Conservation (phyloP, 2,329 filamentous ascomycete species). For the Exophiala spinifera region DNA sequence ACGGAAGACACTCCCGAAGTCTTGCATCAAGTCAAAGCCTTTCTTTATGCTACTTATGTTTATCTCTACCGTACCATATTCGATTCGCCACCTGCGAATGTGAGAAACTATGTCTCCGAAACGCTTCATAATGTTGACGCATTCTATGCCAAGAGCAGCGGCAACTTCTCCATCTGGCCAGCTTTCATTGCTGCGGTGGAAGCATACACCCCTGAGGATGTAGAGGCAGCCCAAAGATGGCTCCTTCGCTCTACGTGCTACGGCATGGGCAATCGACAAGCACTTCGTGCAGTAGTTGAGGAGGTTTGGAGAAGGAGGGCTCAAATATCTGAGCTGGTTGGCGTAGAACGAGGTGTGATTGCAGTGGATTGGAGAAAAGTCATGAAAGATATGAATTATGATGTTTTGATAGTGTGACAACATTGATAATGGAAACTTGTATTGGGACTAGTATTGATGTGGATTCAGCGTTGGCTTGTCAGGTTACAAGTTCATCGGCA, state of each 20-base stretch:
- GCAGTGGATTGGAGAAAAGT: conserved; percentile 16
- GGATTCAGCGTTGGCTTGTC: no score
- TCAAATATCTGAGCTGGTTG: background rate
- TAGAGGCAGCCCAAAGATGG: conserved; percentile 8
- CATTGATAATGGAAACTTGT: no score
- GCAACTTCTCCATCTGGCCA: conserved; percentile 28
- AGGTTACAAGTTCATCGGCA: background rate
- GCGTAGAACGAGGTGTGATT: conserved; percentile 2
- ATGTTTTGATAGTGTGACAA: conserved; percentile 13
- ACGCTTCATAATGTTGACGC: conserved; percentile 16
- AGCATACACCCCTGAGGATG: conserved; percentile 20
- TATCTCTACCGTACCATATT: conserved; percentile 25
- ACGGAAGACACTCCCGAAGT: conserved; percentile 1
- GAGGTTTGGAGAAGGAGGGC: conserved; percentile 13
- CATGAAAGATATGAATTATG: conserved; percentile 11
- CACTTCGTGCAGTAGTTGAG: conserved; percentile 5
- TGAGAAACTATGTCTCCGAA: conserved; percentile 17
- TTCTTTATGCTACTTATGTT: conserved; percentile 24
- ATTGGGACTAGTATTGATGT: no score
- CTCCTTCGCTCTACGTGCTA: conserved; percentile 1
- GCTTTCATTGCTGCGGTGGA: conserved; percentile 28
- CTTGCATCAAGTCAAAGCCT: conserved; percentile 20
- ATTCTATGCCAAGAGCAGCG: conserved; percentile 13
- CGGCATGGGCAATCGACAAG: conserved; percentile 13
- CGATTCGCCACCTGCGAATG: conserved; percentile 19